Base-by-base conservation (phyloP, 2,329 filamentous ascomycete genomes). In the Colletotrichum sojae region DNA sequence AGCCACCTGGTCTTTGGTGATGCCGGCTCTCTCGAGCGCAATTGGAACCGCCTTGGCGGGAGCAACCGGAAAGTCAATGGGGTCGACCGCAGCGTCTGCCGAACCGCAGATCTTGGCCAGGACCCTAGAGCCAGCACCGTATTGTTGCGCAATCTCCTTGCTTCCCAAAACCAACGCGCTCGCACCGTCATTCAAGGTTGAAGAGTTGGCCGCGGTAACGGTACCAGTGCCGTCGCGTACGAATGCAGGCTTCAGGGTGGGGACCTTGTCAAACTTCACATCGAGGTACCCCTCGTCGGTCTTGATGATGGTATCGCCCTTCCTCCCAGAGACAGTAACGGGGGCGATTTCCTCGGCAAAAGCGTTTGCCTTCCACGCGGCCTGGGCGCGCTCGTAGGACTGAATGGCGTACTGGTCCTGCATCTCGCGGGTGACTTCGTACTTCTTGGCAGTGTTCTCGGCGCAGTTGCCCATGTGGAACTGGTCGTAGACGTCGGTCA, bases 401-500 rank as follows among this genome's bases (percentile, higher is more conserved):
- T 90, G 88, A 70, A 98, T 94, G 15, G 96, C 94, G 77, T 97
- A 98, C 72, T 92, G 87, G 76, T 99, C 96, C 83, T 99, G 96
- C 78, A 93, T 90, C 80, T 98, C 90, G 15, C 96, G 86, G 9
- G 92, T 91, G 71, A 99, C 88, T 1, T 88, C 84, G 80, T 94
- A 88, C 75, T 95, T 95, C 86, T 97, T 97, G 55, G 93, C 96
- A 2, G 95, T 98, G 73, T 92, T 94, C 84, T 99, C 96, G 16
- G 95, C 95, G 78, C 96, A 99, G 75, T 96, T 94, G 51, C 96
- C 96, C 96, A 99, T 99, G 82, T 98, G 96, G 76, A 98, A 92
- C 78, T 97, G 89, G 79, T 97, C 94, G 82, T 98, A 99, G 15
- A 97, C 95, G 78, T 99, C 96, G 85, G 94, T 97, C 70, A 99